Evolutionary conservation across 1,139 yeast species (phyloP), one percentile per base, ranked within the genome.

Genomic region (Taphrina deformans): DNA sequence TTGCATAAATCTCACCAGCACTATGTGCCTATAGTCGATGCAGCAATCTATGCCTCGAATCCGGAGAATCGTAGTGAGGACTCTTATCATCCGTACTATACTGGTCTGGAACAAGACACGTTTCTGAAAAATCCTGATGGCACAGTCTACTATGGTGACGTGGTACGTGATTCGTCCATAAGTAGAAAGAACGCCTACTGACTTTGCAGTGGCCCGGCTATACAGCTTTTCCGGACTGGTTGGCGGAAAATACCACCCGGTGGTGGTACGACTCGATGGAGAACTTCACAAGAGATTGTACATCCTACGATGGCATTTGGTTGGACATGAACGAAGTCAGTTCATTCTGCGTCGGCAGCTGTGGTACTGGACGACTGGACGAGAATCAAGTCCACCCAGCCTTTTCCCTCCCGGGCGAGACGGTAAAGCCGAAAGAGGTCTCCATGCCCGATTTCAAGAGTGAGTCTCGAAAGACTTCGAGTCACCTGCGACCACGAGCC

Each of bases 161-260:
- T 97, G 75, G 41, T 38, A 18, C 12, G 41, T 38, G 1, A 16
- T 38, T 38, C 7, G 41, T 18, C n/a, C n/a, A n/a, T n/a, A n/a
- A n/a, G n/a, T n/a, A n/a, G n/a, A n/a, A n/a, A n/a, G n/a, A n/a
- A n/a, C n/a, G n/a, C n/a, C n/a, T n/a, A n/a, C n/a, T n/a, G n/a
- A n/a, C n/a, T n/a, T n/a, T n/a, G n/a, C n/a, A 38, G 41, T 93
- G 99, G 99, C 97, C 98, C 0, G 99, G 98, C 0, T 74, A 71
- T 61, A 75, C 78, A n/a, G 79, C 72, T 0, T 76, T 71, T 70
- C 78, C 78, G 1, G 79, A 76, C 64, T 76, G 73, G 70, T 69
- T 75, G 26, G 75, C 73, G 10, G 69, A 71, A 51, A 69, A 71
- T 50, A 70, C 75, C 23, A 73, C 71, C 41, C 69, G 68, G 12